phyloP scores from a whole-genome alignment of 139 green algal species.

The Tetradesmus obliquus region DNA sequence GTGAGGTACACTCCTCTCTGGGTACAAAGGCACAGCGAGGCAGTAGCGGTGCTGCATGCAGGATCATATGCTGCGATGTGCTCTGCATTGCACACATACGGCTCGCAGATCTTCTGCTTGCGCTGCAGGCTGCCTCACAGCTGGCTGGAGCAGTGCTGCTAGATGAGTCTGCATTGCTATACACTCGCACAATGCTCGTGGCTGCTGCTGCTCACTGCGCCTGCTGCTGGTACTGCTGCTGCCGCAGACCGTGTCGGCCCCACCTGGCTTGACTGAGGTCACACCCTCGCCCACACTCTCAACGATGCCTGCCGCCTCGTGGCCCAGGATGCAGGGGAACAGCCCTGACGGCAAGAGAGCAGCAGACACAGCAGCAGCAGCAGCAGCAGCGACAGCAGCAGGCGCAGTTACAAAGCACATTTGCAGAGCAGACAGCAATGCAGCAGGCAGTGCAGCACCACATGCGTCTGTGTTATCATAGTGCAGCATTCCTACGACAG shows the following conservation, averaged over 20 bases:
- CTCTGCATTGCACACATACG: neutral
- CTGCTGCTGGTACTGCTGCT: neutral
- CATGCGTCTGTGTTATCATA: too few species aligned
- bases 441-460: too few species aligned
- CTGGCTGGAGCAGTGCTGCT: too few species aligned
- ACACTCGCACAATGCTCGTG: too few species aligned
- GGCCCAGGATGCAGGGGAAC: slow-evolving; percentile 98
- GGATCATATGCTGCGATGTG: neutral
- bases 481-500: too few species aligned
- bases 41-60: neutral
- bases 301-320: slow-evolving; percentile 97
- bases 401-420: too few species aligned
- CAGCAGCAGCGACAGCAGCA: neutral
- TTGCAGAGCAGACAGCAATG: neutral
- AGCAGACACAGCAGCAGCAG: neutral
- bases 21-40: neutral
- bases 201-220: neutral
- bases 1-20: neutral
- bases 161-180: neutral
- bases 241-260: too few species aligned
- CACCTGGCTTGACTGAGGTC: slow-evolving; percentile 71
- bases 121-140: neutral
- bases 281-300: slow-evolving; percentile 95
- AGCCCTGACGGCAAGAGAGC: slow-evolving; percentile 68
- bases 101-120: neutral